These are phyloP conservation scores for Sugiyamaella grinbergsii DNA, from an alignment of 1,139 yeast species.

Conservation along the genomic window DNA sequence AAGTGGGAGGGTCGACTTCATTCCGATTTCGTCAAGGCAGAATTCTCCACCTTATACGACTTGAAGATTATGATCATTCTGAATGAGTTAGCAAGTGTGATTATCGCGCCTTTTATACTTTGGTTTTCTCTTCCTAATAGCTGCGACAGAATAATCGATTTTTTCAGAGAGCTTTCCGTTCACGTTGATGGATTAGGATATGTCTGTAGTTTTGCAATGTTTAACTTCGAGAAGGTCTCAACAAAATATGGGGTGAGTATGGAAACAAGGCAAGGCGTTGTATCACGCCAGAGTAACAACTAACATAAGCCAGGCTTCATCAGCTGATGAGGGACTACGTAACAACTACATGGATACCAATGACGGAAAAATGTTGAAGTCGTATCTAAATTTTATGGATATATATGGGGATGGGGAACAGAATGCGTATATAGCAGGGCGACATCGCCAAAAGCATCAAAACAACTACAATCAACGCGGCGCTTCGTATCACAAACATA, in stretches of 20 bases:
- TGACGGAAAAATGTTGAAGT: constrained; percentile 89
- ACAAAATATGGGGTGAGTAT: constrained; percentile 18
- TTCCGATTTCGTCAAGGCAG: constrained; percentile 67
- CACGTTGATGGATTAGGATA: constrained; percentile 95
- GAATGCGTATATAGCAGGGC: constrained; percentile 7
- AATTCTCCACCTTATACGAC: constrained; percentile 78
- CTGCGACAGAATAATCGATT: constrained; percentile 78
- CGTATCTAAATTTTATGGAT: constrained; percentile 83
- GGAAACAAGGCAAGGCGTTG: not conserved
- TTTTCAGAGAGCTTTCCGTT: constrained; percentile 82
- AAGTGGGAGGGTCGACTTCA: constrained; percentile 86
- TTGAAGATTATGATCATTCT: constrained; percentile 70
- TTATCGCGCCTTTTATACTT: constrained; percentile 82
- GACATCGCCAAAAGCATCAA: constrained; percentile 8
- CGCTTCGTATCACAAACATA: not conserved
- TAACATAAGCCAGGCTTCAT: constrained; percentile 18
- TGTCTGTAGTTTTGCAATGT: constrained; percentile 92
- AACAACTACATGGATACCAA: constrained; percentile 49
- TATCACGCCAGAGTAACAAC: not conserved
- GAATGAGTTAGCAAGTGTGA: constrained; percentile 76
- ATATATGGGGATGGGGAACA: constrained; percentile 58
- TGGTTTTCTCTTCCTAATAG: constrained; percentile 79
- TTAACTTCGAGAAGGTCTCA: constrained; percentile 57
- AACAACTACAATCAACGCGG: not conserved
- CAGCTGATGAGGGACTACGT: constrained; percentile 30